A percentile compares a stretch with the other conserved stretches of the same genome.
Conservation (phyloP, 129 eudicot genomes). For the Tagetes erecta region DNA sequence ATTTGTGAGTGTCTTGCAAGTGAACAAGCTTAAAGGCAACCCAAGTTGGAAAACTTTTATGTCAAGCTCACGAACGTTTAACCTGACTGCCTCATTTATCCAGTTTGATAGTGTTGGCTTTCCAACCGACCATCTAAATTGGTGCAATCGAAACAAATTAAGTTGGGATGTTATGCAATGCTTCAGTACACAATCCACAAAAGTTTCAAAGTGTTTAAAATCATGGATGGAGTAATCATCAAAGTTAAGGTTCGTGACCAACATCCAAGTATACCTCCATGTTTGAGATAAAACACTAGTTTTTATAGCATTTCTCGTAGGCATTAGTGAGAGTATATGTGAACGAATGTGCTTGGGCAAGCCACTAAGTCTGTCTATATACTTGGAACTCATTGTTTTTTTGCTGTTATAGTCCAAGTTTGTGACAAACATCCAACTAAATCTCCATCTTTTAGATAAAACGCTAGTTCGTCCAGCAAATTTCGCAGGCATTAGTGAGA, state of each 20-base stretch:
- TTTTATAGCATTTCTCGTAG: background rate
- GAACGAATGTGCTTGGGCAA: background rate
- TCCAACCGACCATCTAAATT: background rate
- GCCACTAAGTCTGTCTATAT: background rate
- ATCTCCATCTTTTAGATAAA: constrained; percentile 31
- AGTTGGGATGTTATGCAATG: constrained; percentile 17
- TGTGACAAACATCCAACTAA: constrained; percentile 11
- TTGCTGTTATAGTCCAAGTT: constrained; percentile 1
- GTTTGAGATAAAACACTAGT: background rate
- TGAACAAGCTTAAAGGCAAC: background rate
- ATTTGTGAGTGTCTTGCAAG: constrained; percentile 4
- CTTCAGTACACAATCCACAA: constrained; percentile 9
- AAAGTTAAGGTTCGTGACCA: background rate
- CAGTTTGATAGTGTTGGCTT: background rate
- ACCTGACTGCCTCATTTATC: background rate
- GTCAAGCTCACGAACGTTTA: constrained; percentile 7
- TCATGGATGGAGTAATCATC: background rate
- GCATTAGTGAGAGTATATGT: background rate
- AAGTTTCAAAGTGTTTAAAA: background rate
- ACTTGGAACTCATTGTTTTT: background rate
- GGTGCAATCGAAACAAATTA: background rate
- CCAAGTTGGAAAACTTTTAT: background rate
- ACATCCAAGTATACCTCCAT: background rate
- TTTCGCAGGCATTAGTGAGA: constrained; percentile 31
- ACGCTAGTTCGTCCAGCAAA: constrained; percentile 28